phyloP scores from a whole-genome alignment of 1,284 basidiomycete species.

The Abortiporus biennis region DNA sequence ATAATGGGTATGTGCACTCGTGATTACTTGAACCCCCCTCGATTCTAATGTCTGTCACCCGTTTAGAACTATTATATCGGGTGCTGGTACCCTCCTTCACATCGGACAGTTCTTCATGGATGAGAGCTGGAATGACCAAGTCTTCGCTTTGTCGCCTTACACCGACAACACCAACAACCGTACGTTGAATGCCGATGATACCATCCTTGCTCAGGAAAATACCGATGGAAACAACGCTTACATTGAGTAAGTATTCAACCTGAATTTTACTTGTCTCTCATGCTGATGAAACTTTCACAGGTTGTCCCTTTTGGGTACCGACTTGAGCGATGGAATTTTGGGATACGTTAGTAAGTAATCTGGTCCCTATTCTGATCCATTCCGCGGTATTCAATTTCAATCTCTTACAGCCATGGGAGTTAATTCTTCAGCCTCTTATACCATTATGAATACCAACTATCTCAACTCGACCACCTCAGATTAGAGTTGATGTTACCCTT shows the following conservation, averaged over 20 bases:
- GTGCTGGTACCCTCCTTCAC: constrained; percentile 40
- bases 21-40: constrained; percentile 19
- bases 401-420: constrained; percentile 9
- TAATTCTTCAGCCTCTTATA: constrained; percentile 7
- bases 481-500: too few species aligned
- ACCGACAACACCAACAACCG: constrained; percentile 19
- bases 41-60: not conserved
- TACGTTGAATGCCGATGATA: constrained; percentile 22
- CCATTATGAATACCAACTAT: constrained; percentile 10
- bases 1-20: constrained; percentile 30
- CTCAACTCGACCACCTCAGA: constrained; percentile 5
- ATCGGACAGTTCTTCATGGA: constrained; percentile 67
- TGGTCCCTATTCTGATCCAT: not conserved
- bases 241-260: constrained; percentile 19
- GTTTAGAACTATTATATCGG: constrained; percentile 30
- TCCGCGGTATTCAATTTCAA: not conserved
- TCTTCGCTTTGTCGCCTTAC: constrained; percentile 24
- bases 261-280: constrained; percentile 25
- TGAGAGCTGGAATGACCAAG: constrained; percentile 44
- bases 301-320: constrained; percentile 9
- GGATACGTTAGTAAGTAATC: constrained; percentile 11
- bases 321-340: constrained; percentile 8
- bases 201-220: constrained; percentile 18
- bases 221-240: constrained; percentile 24
- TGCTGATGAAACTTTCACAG: not conserved